Evolutionary conservation across 805 yeast species (phyloP).

Genomic region (Saturnispora sekii): DNA sequence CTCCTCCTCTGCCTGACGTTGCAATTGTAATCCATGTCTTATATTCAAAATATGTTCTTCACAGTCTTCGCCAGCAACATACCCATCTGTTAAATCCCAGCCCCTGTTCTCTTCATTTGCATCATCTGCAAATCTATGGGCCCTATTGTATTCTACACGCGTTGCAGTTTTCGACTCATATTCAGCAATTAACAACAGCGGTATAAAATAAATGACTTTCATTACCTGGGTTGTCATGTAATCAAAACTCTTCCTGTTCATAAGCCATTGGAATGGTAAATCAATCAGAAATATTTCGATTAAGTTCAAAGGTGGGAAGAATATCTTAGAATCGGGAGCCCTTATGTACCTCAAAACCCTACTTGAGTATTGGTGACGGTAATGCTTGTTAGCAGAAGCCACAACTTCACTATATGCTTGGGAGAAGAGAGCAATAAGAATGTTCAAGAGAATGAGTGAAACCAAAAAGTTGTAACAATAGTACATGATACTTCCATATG

Average conservation of each 20-base stretch:
- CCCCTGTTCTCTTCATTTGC: constrained; percentile 69
- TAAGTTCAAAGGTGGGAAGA: constrained; percentile 76
- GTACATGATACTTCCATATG: constrained; percentile 74
- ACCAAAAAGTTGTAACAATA: constrained; percentile 71
- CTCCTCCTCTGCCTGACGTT: constrained; percentile 50
- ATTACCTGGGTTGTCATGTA: constrained; percentile 45
- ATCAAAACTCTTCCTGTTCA: constrained; percentile 24
- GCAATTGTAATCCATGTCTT: constrained; percentile 35
- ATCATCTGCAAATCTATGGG: constrained; percentile 58
- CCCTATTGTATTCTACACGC: constrained; percentile 62
- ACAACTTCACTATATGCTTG: constrained; percentile 76
- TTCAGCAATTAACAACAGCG: constrained; percentile 47
- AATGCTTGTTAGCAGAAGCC: constrained; percentile 77
- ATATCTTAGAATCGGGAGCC: constrained; percentile 81
- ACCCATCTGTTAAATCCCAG: constrained; percentile 82
- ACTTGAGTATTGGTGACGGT: constrained; percentile 73
- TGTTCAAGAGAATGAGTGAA: constrained; percentile 66
- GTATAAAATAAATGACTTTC: constrained; percentile 61
- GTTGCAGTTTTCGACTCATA: constrained; percentile 61
- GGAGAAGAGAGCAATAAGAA: constrained; percentile 75
- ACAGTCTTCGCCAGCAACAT: constrained; percentile 27
- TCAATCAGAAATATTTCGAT: constrained; percentile 50
- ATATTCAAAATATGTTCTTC: constrained; percentile 22
- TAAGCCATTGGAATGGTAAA: constrained; percentile 31
- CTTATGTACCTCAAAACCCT: constrained; percentile 76